These are phyloP conservation scores for Apophysomyces elegans DNA, from an alignment of 371 early-diverging fungal genomes.

Conservation along the genomic window DNA sequence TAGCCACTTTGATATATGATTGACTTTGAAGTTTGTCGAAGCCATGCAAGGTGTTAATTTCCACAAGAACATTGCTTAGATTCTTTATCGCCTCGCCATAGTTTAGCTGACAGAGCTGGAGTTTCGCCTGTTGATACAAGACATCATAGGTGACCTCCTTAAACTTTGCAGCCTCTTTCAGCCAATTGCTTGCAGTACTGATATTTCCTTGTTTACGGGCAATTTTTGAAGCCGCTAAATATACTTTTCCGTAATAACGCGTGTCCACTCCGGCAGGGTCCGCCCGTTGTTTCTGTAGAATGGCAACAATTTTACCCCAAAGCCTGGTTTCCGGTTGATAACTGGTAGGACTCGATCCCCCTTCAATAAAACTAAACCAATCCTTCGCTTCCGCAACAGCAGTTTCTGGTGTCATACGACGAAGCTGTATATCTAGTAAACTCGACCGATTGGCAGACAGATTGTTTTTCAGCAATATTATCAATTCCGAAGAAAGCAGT, in stretches of 20 bases:
- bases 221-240: conserved; percentile 33
- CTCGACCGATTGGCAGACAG: conserved; percentile 22
- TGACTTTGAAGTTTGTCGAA: conserved; percentile 23
- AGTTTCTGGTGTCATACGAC: conserved; percentile 19
- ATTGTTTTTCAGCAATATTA: conserved; percentile 24
- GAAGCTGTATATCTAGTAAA: conserved; percentile 34
- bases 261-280: conserved; percentile 2
- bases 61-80: not conserved
- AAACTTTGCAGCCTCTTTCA: conserved; percentile 18
- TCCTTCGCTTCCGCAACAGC: conserved; percentile 22
- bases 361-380: conserved; percentile 13
- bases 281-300: conserved; percentile 16
- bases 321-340: conserved; percentile 28
- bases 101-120: conserved; percentile 1
- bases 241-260: conserved; percentile 1
- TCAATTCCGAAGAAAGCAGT: conserved; percentile 19
- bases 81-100: not conserved
- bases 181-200: conserved; percentile 21
- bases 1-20: conserved; percentile 30
- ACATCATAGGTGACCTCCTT: conserved; percentile 9
- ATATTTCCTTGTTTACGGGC: conserved; percentile 39
- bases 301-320: conserved; percentile 30
- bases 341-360: not conserved
- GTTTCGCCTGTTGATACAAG: not conserved
- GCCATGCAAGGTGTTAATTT: not conserved